Evolutionary conservation across 192 early-diverging fungal genomes (phyloP), one percentile per base, ranked within the genome.

Genomic region (Coemansia sp.): DNA sequence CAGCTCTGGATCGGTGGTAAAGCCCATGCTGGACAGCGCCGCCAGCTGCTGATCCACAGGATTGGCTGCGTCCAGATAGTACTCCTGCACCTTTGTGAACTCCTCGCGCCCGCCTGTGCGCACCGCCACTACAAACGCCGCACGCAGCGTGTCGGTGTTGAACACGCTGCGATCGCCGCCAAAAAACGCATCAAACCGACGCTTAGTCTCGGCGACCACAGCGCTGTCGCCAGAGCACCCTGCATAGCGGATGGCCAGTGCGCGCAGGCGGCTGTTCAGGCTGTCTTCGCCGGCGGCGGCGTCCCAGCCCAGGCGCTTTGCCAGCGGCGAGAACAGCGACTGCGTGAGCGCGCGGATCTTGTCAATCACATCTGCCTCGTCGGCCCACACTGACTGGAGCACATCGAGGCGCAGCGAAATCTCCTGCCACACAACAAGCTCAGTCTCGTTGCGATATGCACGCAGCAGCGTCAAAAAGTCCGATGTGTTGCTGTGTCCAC

Each of bases 401-500:
- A 80, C 76, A 24, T 79, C 82, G 20, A 88, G 53, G 60, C 84
- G 84, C 23, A 68, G 69, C 24, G 76, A 83, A 37, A 94, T 84
- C 46, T 88, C 84, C 21, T 81, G 76, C 87, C 86, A 88, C 7
- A 92, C 88, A 38, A 93, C 88, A 31, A 36, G 55, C 25, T 91
- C 81, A n/a, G 84, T 83, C 68, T 93, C 96, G 42, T 82, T 78
- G 36, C 82, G 60, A 28, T 84, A 86, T 15, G 86, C 77, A 15
- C 82, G 80, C 17, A 95, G 67, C 48, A 98, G 70, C 38, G 84
- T 86, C 67, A 98, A 82, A 14, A 92, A 79, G 6, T 80, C 84
- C 53, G 82, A 79, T 9, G 94, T 95, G 53, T 81, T 85, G 46
- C 82, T 84, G 26, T 92, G 82, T 4, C 95, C 97, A 71, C 92